Conservation (phyloP, 257 asterid genomes). For the Plantago ovata region DNA sequence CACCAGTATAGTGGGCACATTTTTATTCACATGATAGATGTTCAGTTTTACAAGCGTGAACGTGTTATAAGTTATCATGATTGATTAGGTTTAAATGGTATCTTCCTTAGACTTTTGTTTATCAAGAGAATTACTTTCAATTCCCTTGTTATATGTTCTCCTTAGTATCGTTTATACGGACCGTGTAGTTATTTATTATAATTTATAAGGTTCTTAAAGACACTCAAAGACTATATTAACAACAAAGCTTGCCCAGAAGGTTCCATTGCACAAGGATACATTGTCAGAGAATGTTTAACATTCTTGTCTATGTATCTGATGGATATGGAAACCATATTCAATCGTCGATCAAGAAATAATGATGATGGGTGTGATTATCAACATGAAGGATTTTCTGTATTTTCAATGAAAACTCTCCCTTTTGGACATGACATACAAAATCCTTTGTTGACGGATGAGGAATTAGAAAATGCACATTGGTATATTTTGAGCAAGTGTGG, state of each 20-base stretch:
- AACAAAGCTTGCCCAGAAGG: conserved; percentile 3
- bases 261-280: conserved; percentile 5
- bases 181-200: too few species aligned
- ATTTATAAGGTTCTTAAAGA: background rate
- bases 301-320: conserved; percentile 2
- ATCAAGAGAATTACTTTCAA: too few species aligned
- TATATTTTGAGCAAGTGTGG: conserved; percentile 4
- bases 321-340: background rate
- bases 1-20: too few species aligned
- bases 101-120: too few species aligned
- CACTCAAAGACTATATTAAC: background rate
- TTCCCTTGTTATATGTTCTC: too few species aligned
- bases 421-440: background rate
- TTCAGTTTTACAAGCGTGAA: too few species aligned
- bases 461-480: background rate
- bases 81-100: too few species aligned
- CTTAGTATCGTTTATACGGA: too few species aligned
- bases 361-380: background rate
- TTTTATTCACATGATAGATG: too few species aligned
- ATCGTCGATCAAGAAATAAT: background rate
- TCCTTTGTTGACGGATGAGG: background rate
- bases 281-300: conserved; percentile 1
- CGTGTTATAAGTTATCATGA: too few species aligned
- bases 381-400: background rate
- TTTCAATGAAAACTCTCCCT: background rate